Conservation (phyloP, 2,329 filamentous ascomycete genomes). For the Atkinsonella texensis region DNA sequence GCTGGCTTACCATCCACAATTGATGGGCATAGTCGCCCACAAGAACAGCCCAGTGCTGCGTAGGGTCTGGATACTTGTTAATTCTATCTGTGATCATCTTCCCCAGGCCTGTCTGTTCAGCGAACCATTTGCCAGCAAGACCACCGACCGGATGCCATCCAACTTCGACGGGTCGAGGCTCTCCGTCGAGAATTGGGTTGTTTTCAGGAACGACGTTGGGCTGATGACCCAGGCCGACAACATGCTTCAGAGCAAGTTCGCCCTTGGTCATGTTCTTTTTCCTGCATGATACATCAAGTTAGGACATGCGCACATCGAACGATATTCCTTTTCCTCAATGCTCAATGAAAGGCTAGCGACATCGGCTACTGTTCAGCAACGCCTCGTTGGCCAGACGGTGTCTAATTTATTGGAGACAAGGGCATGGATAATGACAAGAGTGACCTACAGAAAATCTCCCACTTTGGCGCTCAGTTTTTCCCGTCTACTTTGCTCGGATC, state of each 20-base stretch:
- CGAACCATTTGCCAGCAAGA: constrained; percentile 45
- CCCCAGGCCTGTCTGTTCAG: constrained; percentile 41
- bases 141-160: constrained; percentile 49
- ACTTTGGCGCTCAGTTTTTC: constrained; percentile 21
- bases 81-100: constrained; percentile 44
- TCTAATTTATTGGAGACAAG: neutral
- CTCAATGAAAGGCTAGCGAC: no score
- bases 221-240: constrained; percentile 18
- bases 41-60: constrained; percentile 48
- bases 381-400: neutral
- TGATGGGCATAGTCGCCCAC: constrained; percentile 44
- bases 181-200: constrained; percentile 17
- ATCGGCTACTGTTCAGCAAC: no score
- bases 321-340: neutral
- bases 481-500: neutral
- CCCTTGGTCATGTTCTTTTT: constrained; percentile 22
- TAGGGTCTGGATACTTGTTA: constrained; percentile 43
- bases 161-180: constrained; percentile 31
- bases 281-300: constrained; percentile 10
- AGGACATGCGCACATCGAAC: neutral
- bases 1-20: constrained; percentile 41
- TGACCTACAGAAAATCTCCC: constrained; percentile 21
- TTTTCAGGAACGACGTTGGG: constrained; percentile 21
- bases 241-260: constrained; percentile 24
- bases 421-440: constrained; percentile 5